These are phyloP conservation scores for Fusarium dlaminii DNA, from an alignment of 2,329 filamentous ascomycete genomes.

Conservation along the genomic window DNA sequence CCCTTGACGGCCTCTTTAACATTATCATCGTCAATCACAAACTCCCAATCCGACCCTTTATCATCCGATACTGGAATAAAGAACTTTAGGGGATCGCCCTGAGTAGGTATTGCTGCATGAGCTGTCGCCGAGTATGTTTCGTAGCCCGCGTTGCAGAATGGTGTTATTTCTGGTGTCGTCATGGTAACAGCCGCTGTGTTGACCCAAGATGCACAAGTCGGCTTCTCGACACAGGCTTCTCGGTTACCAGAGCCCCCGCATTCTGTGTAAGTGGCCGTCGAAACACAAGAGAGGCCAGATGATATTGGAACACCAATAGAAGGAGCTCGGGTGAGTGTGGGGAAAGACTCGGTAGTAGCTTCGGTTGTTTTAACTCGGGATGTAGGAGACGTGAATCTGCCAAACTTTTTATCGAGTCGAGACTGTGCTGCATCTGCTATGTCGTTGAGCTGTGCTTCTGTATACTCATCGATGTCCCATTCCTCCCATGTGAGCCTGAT, in stretches of 20 bases:
- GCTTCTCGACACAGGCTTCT: not conserved
- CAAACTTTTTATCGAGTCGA: not conserved
- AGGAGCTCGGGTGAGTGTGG: not conserved
- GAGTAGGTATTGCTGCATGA: not conserved
- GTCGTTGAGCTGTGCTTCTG: not conserved
- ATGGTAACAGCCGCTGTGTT: not conserved
- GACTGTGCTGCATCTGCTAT: not conserved
- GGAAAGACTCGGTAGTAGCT: not conserved
- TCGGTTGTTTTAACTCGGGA: rapidly evolving
- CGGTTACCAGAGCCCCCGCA: not conserved
- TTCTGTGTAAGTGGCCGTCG: not conserved
- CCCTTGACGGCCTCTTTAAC: not conserved
- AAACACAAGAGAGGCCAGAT: not conserved
- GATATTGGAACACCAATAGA: not conserved
- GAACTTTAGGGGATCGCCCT: not conserved
- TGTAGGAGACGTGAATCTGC: not conserved
- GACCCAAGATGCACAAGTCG: not conserved
- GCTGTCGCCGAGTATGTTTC: not conserved
- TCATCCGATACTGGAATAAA: not conserved
- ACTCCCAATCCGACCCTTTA: not conserved
- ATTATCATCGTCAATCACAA: not conserved
- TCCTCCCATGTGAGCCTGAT: not conserved
- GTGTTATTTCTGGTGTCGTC: not conserved
- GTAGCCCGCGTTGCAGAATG: not conserved
- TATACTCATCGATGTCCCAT: not conserved